Evolutionary conservation across 2,329 filamentous ascomycete genomes (phyloP), one percentile per base, ranked within the genome.

Genomic region (Fusarium oxysporum): DNA sequence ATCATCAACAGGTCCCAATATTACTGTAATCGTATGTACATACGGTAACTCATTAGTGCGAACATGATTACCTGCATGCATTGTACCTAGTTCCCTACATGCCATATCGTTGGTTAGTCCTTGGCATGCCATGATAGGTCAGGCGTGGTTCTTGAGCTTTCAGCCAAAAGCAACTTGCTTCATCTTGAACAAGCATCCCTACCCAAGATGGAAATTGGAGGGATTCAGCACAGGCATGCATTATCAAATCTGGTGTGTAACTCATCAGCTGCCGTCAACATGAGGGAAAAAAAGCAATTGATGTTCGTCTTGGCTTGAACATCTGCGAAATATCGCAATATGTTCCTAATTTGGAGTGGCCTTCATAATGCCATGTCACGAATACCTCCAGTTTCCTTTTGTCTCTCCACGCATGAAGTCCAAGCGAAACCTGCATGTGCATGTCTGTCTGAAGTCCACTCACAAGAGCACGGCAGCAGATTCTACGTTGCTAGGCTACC

Each of bases 1-100:
- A 47, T 45, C 23, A 37, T 68, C 43, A 38, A 54, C 33, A 33
- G 44, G 61, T 28, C 30, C 51, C 35, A 51, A 53, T 45, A 45
- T 38, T 63, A 47, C 59, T 38, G 45, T 33, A 57, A n/a, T 25
- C 23, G 21, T 37, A 53, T 28, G 54, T 40, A 51, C 50, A 38
- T n/a, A 48, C 47, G 45, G n/a, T 25, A 51, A 30, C 48, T 51
- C 40, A 38, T 41, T 71, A 64, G 70, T 58, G 71, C 71, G 71
- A 73, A 73, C 71, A 48, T 70, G 70, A 73, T 73, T 68, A 71
- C 70, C 70, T 55, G 70, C 71, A 73, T 73, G 47, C 23, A 60
- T 32, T 55, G 25, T 35, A 25, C 32, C 30, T 51, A 51, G 47
- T 33, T 23, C 48, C 48, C 14, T 40, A 40, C 23, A 56, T 65